Conservation (phyloP, 257 asterid genomes). For the Penstemon davidsonii region DNA sequence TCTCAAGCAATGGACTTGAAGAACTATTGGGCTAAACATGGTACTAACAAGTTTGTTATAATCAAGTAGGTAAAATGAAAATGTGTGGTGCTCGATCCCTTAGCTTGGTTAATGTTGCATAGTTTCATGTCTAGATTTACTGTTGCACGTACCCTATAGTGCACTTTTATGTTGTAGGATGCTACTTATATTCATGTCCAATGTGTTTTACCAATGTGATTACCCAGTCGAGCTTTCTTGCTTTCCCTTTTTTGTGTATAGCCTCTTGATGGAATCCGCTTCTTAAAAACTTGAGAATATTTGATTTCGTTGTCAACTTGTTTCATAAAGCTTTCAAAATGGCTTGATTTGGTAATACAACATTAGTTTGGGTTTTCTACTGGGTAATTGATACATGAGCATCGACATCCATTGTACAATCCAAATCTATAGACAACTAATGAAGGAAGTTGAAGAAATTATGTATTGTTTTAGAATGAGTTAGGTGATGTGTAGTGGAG, state of each 20-base stretch:
- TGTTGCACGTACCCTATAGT: background rate
- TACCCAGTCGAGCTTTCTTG: background rate
- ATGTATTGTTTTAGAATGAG: too few relatives aligned
- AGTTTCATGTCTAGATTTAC: conserved; percentile 4
- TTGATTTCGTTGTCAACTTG: background rate
- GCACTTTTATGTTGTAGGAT: background rate
- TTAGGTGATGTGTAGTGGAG: too few relatives aligned
- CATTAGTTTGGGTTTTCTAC: background rate
- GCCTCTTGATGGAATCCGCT: background rate
- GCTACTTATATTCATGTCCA: conserved; percentile 2
- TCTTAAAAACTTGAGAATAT: background rate
- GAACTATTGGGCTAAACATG: conserved; percentile 38
- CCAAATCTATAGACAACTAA: too few relatives aligned
- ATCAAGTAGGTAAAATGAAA: conserved; percentile 25
- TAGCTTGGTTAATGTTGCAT: background rate
- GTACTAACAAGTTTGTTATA: conserved; percentile 35
- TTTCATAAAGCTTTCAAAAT: background rate
- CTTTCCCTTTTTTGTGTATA: background rate
- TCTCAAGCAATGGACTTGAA: conserved; percentile 34
- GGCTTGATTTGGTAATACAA: background rate
- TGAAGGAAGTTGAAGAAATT: too few relatives aligned
- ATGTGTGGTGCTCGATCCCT: background rate
- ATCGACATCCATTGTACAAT: too few relatives aligned
- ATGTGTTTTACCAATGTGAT: conserved; percentile 4
- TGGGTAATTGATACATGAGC: too few relatives aligned